Base-by-base conservation (phyloP, 2,329 filamentous ascomycete species). In the Arthrobotrys megalospora region DNA sequence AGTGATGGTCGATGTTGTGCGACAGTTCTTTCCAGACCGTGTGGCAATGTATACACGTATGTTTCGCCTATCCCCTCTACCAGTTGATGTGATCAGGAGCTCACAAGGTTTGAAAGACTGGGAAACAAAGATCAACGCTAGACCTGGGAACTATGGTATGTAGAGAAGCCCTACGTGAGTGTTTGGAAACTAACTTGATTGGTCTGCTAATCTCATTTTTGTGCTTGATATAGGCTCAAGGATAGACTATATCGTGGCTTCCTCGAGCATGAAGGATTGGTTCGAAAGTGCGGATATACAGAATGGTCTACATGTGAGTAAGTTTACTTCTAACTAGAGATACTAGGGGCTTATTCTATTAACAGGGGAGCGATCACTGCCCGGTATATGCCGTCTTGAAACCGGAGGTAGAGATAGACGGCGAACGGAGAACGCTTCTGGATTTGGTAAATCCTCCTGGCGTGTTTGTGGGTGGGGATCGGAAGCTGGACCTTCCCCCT, bases 211-310 rank as follows among this genome's bases (percentile, higher is more conserved):
- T 34, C 12, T 3, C 24, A 34, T 41, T 34, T 6, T 47, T 45
- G 53, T 10, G 5, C 24, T 48, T 43, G 24, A 47, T 21, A n/a
- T 92, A 84, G 96, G 96, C 5, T 92, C 93, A 68, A 90, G 96
- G 41, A 98, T 98, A 81, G 96, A 99, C 84, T 98, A 97, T 84
- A 89, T 99, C 16, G 87, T 98, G 2, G 97, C 93, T 83, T 96
- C 90, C 80, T 87, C 91, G 47, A 88, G 89, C 41, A 92, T 97
- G 86, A 92, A 91, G 82, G 86, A 88, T 64, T 97, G 94, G 93
- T 92, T 97, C 82, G 86, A 86, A 28, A 89, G 91, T 50, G 89
- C 93, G 6, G 91, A 97, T 82, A 98, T 98, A 36, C 96, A 98
- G 83, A 93, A 97, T 84, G 94, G 94, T 0, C 86, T 98, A 21